These are phyloP conservation scores for Tolypocladium ophioglossoides DNA, from an alignment of 2,329 filamentous ascomycete genomes.

Conservation along the genomic window DNA sequence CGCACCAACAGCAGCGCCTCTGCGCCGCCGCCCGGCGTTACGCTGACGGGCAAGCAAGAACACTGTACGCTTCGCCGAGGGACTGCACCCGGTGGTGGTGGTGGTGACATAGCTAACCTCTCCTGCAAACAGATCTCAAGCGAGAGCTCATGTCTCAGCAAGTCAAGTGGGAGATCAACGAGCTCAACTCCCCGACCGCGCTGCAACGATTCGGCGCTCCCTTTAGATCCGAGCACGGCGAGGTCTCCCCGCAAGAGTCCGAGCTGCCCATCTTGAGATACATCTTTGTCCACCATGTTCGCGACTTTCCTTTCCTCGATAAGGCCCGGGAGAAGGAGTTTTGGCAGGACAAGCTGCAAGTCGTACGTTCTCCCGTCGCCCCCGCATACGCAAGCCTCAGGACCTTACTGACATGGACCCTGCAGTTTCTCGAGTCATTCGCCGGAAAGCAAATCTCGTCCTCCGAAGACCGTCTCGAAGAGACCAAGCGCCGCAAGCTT, in stretches of 20 bases:
- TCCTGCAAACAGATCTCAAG: slow-evolving; percentile 62
- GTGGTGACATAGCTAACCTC: slow-evolving; percentile 9
- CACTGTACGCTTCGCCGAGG: slow-evolving; percentile 57
- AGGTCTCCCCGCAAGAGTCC: slow-evolving; percentile 86
- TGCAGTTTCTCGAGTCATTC: slow-evolving; percentile 88
- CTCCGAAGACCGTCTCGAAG: slow-evolving; percentile 89
- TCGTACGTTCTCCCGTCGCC: slow-evolving; percentile 46
- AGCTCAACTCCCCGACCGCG: slow-evolving; percentile 90
- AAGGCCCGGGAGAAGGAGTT: slow-evolving; percentile 98
- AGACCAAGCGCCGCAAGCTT: slow-evolving; percentile 88
- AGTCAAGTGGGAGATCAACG: slow-evolving; percentile 79
- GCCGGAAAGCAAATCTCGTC: slow-evolving; percentile 95
- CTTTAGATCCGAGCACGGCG: slow-evolving; percentile 84
- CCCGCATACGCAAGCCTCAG: not conserved
- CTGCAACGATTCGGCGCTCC: slow-evolving; percentile 91
- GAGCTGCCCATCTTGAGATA: slow-evolving; percentile 89
- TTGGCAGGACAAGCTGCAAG: slow-evolving; percentile 96
- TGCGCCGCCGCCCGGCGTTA: slow-evolving; percentile 31
- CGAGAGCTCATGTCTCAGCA: slow-evolving; percentile 87
- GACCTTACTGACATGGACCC: not conserved
- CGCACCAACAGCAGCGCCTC: slow-evolving; percentile 16
- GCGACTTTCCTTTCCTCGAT: slow-evolving; percentile 95
- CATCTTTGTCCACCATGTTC: slow-evolving; percentile 96
- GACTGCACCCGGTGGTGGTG: not conserved
- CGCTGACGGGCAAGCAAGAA: slow-evolving; percentile 90